Conservation (phyloP, 1,139 yeast species). For the Debaryomyces coudertii region DNA sequence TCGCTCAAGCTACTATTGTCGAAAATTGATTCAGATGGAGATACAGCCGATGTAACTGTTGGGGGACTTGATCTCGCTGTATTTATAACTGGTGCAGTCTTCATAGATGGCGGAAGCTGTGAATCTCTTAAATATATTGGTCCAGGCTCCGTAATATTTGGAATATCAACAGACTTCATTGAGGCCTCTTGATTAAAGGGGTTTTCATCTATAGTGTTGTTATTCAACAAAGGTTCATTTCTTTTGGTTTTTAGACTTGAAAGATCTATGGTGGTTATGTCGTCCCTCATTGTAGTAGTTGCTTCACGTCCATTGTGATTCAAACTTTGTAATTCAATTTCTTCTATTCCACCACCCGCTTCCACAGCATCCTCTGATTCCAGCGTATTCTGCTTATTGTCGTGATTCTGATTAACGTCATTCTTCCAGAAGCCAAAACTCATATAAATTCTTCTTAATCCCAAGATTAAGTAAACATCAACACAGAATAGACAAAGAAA, state of each 20-base stretch:
- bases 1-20: constrained; percentile 14
- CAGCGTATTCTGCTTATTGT: constrained; percentile 12
- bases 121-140: constrained; percentile 20
- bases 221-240: constrained; percentile 16
- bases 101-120: not conserved
- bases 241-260: constrained; percentile 23
- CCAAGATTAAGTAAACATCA: constrained; percentile 42
- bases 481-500: constrained; percentile 54
- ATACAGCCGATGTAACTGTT: not conserved
- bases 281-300: constrained; percentile 36
- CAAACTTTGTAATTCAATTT: constrained; percentile 19
- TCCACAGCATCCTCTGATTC: not conserved
- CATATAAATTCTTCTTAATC: constrained; percentile 29
- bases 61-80: constrained; percentile 3
- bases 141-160: constrained; percentile 22
- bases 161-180: constrained; percentile 8
- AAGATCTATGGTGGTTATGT: constrained; percentile 42
- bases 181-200: constrained; percentile 19
- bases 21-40: not conserved
- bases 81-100: not conserved
- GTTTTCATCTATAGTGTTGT: constrained; percentile 18
- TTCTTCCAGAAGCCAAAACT: constrained; percentile 21
- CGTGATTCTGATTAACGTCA: constrained; percentile 14
- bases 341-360: constrained; percentile 17
- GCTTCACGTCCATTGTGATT: constrained; percentile 9